Evolutionary conservation across 352 stramenopile species (phyloP).

Genomic region (Phytophthora macrochlamydospora): DNA sequence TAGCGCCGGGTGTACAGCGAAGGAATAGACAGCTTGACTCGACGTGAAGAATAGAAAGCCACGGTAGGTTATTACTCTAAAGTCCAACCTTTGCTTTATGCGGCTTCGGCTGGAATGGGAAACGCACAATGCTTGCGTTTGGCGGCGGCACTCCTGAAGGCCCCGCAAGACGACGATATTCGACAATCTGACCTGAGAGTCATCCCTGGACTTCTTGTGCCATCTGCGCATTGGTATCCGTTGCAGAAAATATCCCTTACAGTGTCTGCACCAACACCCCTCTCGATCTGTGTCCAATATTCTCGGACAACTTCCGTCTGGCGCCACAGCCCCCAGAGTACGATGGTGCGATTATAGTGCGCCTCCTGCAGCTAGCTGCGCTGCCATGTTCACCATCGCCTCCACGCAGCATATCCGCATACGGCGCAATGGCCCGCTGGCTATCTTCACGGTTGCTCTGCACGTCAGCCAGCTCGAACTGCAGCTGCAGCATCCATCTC

Average conservation of each 20-base stretch:
- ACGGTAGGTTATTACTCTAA: constrained; percentile 2
- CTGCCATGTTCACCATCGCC: constrained; percentile 60
- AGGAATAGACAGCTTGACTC: constrained; percentile 5
- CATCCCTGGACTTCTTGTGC: constrained; percentile 37
- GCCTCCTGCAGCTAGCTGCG: constrained; percentile 23
- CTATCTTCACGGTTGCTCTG: constrained; percentile 18
- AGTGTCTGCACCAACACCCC: constrained; percentile 73
- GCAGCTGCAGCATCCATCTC: constrained; percentile 23
- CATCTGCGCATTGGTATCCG: constrained; percentile 45
- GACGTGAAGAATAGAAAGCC: constrained; percentile 20
- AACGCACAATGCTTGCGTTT: constrained; percentile 70
- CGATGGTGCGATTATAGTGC: constrained; percentile 69
- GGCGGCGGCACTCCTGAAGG: constrained; percentile 20
- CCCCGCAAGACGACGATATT: constrained; percentile 62
- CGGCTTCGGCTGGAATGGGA: constrained; percentile 81
- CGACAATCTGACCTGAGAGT: constrained; percentile 61
- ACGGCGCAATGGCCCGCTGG: constrained; percentile 37
- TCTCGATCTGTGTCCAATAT: constrained; percentile 71
- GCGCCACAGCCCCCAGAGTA: constrained; percentile 51
- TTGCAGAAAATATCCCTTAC: neutral
- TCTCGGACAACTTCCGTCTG: constrained; percentile 49
- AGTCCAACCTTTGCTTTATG: constrained; percentile 39
- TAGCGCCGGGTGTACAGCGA: constrained; percentile 1
- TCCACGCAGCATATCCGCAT: constrained; percentile 44
- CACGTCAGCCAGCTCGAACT: constrained; percentile 26